A percentile compares a stretch with the other conserved stretches of the same genome.
phyloP scores from a whole-genome alignment of 176 grass and related monocot species.

The Stipa capillata region DNA sequence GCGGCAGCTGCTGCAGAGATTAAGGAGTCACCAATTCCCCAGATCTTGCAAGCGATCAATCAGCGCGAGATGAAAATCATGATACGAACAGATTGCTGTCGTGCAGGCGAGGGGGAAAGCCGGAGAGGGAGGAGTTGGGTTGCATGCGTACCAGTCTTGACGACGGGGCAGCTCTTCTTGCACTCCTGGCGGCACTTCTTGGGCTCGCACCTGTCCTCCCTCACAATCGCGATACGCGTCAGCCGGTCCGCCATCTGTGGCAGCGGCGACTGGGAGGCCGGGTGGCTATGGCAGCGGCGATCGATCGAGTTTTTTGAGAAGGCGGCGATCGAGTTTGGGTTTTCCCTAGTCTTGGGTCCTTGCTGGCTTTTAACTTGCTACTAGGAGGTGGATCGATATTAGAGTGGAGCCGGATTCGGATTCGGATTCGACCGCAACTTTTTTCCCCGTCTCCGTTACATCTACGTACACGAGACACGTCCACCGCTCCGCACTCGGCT shows the following conservation, averaged over 20 bases:
- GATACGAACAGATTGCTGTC: neutral
- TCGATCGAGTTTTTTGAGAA: neutral
- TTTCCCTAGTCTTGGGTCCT: neutral
- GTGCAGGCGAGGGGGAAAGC: neutral
- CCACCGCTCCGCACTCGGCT: no score
- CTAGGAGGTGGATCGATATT: no score
- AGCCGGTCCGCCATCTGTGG: slow-evolving; percentile 62
- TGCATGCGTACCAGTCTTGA: slow-evolving; percentile 76
- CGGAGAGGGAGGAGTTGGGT: no score
- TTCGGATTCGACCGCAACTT: neutral
- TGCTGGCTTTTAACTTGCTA: no score
- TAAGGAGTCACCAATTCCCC: neutral
- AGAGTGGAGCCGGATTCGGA: neutral
- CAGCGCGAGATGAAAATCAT: neutral
- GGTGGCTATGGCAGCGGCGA: neutral
- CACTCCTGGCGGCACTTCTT: slow-evolving; percentile 89
- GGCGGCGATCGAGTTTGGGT: neutral
- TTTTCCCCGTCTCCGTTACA: no score
- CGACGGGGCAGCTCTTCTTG: slow-evolving; percentile 95
- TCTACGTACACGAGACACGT: no score
- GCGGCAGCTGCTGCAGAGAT: neutral
- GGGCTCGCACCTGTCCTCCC: slow-evolving; percentile 75
- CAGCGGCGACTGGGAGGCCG: neutral
- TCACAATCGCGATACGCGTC: slow-evolving; percentile 83
- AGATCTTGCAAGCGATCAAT: slow-evolving; percentile 3